Percentiles rank a stretch among this genome's conserved stretches.
Evolutionary conservation across 768 basidiomycete species (phyloP).

Genomic region (Mrakia gelida): DNA sequence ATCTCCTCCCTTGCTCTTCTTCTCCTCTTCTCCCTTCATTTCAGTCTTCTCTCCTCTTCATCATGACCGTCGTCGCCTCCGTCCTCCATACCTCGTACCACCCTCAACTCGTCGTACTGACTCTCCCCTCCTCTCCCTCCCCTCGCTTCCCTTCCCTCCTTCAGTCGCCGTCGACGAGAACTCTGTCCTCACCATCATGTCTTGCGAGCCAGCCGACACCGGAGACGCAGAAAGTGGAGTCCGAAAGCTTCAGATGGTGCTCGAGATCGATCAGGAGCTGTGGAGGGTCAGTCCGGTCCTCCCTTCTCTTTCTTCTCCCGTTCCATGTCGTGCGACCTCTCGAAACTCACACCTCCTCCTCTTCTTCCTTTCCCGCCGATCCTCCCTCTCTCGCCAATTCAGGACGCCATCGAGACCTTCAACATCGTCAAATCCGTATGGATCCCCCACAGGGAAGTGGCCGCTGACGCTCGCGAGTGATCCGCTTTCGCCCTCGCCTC

Average conservation of each 20-base stretch:
- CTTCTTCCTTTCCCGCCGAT: too few relatives aligned
- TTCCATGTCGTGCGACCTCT: too few relatives aligned
- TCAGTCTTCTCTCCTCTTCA: too few relatives aligned
- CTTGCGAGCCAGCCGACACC: slow-evolving; percentile 59
- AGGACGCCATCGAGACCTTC: slow-evolving; percentile 86
- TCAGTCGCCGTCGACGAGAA: slow-evolving; percentile 61
- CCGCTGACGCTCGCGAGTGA: background rate
- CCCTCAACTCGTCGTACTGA: background rate
- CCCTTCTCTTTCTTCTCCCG: background rate
- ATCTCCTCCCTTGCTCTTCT: background rate
- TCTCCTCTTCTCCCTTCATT: background rate
- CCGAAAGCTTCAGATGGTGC: slow-evolving; percentile 74
- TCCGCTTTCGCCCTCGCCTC: background rate
- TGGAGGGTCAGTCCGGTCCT: slow-evolving; percentile 63
- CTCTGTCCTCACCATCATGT: slow-evolving; percentile 59
- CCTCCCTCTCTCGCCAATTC: slow-evolving; percentile 7
- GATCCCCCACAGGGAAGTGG: slow-evolving; percentile 1
- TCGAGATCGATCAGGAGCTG: slow-evolving; percentile 84
- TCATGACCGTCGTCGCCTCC: too few relatives aligned
- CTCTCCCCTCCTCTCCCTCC: background rate
- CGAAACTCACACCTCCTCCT: too few relatives aligned
- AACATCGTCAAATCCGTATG: slow-evolving; percentile 56
- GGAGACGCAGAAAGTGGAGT: slow-evolving; percentile 63
- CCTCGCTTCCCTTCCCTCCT: background rate
- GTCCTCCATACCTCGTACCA: too few relatives aligned